These are phyloP conservation scores for Cronartium quercuum DNA, from an alignment of 1,284 basidiomycete genomes.

Conservation along the genomic window DNA sequence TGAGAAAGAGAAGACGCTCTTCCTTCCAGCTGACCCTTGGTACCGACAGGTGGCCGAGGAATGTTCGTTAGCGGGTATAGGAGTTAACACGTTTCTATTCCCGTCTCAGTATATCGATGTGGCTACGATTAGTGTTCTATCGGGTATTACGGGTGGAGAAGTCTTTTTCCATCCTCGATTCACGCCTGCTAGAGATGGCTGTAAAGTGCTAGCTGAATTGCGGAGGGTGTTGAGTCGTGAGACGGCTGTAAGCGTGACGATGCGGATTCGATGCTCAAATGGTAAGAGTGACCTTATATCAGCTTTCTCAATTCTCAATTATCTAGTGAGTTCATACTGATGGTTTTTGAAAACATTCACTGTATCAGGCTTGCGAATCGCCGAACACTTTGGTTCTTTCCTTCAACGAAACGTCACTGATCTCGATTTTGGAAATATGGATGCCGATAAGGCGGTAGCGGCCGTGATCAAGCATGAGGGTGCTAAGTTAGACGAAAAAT, in stretches of 20 bases:
- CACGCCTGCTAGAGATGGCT: slow-evolving; percentile 63
- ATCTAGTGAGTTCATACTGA: background rate
- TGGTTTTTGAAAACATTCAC: slow-evolving; percentile 13
- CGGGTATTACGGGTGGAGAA: slow-evolving; percentile 81
- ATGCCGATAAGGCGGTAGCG: slow-evolving; percentile 72
- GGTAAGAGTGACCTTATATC: slow-evolving; percentile 55
- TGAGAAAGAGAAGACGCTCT: slow-evolving; percentile 78
- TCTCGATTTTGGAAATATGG: slow-evolving; percentile 70
- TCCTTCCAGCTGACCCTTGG: slow-evolving; percentile 64
- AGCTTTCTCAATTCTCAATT: background rate
- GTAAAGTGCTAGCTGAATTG: slow-evolving; percentile 66
- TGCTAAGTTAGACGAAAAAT: slow-evolving; percentile 63
- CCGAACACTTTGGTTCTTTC: slow-evolving; percentile 73
- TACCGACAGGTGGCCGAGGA: slow-evolving; percentile 83
- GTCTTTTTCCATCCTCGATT: slow-evolving; percentile 89
- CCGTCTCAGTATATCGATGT: slow-evolving; percentile 78
- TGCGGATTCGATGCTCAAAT: slow-evolving; percentile 77
- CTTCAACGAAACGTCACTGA: slow-evolving; percentile 68
- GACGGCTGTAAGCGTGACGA: slow-evolving; percentile 72
- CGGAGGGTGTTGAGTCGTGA: slow-evolving; percentile 64
- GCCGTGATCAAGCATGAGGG: slow-evolving; percentile 61
- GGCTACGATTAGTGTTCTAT: slow-evolving; percentile 70
- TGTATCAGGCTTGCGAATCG: slow-evolving; percentile 69
- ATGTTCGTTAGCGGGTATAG: slow-evolving; percentile 80
- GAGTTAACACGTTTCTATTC: slow-evolving; percentile 82